Conservation (phyloP, 306 rosid species). For the Lupinus albus region DNA sequence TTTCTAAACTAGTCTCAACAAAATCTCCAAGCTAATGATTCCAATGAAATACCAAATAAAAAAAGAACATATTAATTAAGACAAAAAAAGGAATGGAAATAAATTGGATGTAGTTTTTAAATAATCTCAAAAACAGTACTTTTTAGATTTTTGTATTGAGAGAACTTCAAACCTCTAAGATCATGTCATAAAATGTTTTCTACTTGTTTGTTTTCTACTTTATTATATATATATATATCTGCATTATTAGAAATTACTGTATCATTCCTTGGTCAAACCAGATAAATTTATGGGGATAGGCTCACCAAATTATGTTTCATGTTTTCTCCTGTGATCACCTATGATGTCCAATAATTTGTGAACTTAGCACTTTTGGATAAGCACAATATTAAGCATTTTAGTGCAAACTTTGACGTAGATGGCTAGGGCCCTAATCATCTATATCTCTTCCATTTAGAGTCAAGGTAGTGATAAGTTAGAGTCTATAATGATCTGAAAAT, state of each 20-base stretch:
- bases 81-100: slow-evolving; percentile 22
- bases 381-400: neutral
- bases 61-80: neutral
- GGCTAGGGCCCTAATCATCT: slow-evolving; percentile 35
- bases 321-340: slow-evolving; percentile 25
- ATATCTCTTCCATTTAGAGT: slow-evolving; percentile 38
- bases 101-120: neutral
- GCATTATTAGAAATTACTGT: neutral
- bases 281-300: slow-evolving; percentile 26
- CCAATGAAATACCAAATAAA: slow-evolving; percentile 15
- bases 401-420: slow-evolving; percentile 37
- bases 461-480: slow-evolving; percentile 42
- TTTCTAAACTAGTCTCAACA: slow-evolving; percentile 37
- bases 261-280: neutral
- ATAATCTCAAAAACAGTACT: neutral
- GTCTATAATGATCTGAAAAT: slow-evolving; percentile 36
- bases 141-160: neutral
- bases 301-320: slow-evolving; percentile 28
- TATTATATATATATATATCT: neutral
- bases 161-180: neutral
- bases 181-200: neutral
- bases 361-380: slow-evolving; percentile 18
- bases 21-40: slow-evolving; percentile 33
- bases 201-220: no score
- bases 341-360: slow-evolving; percentile 49